Conservation (phyloP, 1,284 basidiomycete species). For the Pseudozyma tsukubaensis region DNA sequence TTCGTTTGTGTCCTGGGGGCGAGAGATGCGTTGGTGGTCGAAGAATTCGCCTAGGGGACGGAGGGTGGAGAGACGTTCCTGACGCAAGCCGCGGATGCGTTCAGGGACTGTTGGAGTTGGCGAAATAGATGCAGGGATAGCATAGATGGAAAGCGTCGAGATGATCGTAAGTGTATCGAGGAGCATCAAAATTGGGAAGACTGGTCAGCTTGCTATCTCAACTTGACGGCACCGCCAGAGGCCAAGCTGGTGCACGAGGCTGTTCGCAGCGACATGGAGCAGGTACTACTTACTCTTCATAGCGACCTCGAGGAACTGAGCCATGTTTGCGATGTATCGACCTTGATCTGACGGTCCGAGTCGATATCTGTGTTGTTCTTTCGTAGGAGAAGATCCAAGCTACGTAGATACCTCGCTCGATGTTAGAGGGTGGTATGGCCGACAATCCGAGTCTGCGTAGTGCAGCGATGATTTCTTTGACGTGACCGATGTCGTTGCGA, state of each 20-base stretch:
- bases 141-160: neutral
- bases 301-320: constrained; percentile 53
- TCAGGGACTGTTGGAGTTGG: constrained; percentile 47
- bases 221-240: neutral
- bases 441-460: neutral
- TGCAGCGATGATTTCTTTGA: neutral
- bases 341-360: neutral
- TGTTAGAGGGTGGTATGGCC: no score
- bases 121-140: neutral
- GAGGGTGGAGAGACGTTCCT: constrained; percentile 84
- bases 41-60: constrained; percentile 78
- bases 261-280: no score
- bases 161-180: no score
- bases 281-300: constrained; percentile 47
- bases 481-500: neutral
- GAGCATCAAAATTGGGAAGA: no score
- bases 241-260: neutral
- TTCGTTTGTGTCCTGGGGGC: constrained; percentile 75
- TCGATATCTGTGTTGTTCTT: neutral
- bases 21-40: constrained; percentile 86
- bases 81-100: constrained; percentile 70
- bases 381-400: neutral
- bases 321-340: constrained; percentile 32
- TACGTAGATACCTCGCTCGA: no score
- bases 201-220: neutral